Base-by-base conservation (phyloP, 2,329 filamentous ascomycete species). In the Fusarium mangiferae region DNA sequence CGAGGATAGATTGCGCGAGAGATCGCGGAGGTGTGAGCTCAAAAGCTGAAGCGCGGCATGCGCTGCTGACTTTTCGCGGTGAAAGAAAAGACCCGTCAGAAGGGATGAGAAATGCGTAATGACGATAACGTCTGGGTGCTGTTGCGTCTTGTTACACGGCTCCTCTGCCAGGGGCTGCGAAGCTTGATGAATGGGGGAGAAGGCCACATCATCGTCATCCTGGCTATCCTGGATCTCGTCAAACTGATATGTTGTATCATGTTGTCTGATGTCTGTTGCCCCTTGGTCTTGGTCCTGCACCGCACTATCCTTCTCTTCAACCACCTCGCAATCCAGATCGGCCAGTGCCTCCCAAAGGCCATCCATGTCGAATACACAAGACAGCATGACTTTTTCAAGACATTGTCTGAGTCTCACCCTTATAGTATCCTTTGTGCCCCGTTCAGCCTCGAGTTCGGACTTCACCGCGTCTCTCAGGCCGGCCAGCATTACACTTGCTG, bases 301-400 rank as follows among this genome's bases (percentile, higher is more conserved):
- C 18, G 45, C 24, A 20, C 15, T 28, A 4, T 28, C 77, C 13
- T 82, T 83, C 35, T 85, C 83, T 24, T 85, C 83, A 33, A 82
- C 81, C 5, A 71, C 78, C 42, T 67, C 33, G 24, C 38, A 68
- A 33, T 85, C 83, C 41, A 90, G 73, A 73, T 91, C 90, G 5
- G 78, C 80, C 39, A 91, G 74, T 2, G 88, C 88, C 77, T 91
- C 88, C 84, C 84, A 86, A 24, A 91, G 74, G 0, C 90, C 90
- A 51, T 90, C 85, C 17, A 90, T 73, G 67, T 90, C 89, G 72
- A 91, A 91, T 2, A 91, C 85, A 30, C 87, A 83, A 30, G 88
- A 87, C 35, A 91, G 83, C 38, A 86, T 84, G 8, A 90, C 85
- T 51, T 83, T 82, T 51, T 87, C 86, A 7, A 92, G 80, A 64